These are phyloP conservation scores for Serendipita vermifera DNA, from an alignment of 768 basidiomycete species.

Conservation along the genomic window DNA sequence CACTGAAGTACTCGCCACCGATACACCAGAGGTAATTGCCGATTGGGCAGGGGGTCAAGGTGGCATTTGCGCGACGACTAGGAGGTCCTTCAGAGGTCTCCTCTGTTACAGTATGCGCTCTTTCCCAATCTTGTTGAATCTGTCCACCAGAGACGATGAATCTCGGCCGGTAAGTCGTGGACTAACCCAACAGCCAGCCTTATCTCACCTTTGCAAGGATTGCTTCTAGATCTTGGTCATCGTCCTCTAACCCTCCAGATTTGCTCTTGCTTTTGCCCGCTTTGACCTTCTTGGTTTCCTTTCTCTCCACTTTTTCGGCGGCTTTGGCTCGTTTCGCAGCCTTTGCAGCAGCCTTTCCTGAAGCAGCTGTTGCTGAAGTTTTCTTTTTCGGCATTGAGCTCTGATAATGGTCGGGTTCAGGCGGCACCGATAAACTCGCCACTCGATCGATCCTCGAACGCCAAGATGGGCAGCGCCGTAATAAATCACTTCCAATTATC, in stretches of 20 bases:
- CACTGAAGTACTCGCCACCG: conserved; percentile 78
- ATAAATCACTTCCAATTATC: no score
- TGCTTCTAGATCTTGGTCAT: conserved; percentile 57
- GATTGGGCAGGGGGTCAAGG: conserved; percentile 63
- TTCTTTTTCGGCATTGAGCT: conserved; percentile 15
- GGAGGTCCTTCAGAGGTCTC: conserved; percentile 76
- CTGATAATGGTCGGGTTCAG: background rate
- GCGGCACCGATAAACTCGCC: no score
- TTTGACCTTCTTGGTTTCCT: conserved; percentile 30
- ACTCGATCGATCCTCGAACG: no score
- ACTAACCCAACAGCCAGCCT: conserved; percentile 9
- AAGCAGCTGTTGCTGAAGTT: background rate
- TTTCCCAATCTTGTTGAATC: conserved; percentile 76
- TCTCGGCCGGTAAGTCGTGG: background rate
- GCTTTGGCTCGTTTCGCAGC: conserved; percentile 47
- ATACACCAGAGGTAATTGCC: conserved; percentile 76
- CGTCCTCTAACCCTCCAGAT: conserved; percentile 42
- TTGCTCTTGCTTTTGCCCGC: conserved; percentile 22
- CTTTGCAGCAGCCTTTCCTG: conserved; percentile 34
- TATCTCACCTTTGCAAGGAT: conserved; percentile 61
- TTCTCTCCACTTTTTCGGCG: conserved; percentile 46
- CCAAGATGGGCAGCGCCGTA: no score
- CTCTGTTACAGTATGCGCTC: conserved; percentile 68
- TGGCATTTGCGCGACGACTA: conserved; percentile 69
- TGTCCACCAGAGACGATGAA: conserved; percentile 28